A percentile compares a stretch with the other conserved stretches of the same genome.
Evolutionary conservation across 441 rosid genomes (phyloP).

Genomic region (Euphorbia celastroides): DNA sequence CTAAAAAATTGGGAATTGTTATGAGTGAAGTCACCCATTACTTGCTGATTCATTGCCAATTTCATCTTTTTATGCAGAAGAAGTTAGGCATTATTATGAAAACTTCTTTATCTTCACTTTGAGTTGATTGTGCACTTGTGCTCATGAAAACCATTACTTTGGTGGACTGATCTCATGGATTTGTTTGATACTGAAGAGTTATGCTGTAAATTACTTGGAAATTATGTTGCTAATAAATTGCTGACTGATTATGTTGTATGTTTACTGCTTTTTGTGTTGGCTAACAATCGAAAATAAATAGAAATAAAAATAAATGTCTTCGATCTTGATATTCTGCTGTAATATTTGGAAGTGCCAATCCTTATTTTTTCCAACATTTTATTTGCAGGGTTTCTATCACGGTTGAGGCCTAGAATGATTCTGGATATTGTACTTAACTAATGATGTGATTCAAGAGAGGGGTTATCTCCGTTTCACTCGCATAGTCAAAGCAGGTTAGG

Average conservation of each 20-base stretch:
- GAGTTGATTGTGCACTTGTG: background rate
- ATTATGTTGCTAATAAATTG: background rate
- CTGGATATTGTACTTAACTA: background rate
- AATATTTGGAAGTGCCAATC: no score
- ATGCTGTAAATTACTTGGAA: background rate
- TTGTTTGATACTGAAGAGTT: background rate
- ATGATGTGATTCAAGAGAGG: background rate
- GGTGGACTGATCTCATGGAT: no score
- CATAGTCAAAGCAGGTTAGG: conserved; percentile 2
- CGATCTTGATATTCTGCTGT: no score
- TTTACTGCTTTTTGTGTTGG: background rate
- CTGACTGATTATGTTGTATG: background rate
- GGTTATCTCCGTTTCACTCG: background rate
- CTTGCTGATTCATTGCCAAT: background rate
- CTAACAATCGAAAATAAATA: no score
- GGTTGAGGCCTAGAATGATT: no score
- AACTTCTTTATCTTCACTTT: background rate
- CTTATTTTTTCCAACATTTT: no score
- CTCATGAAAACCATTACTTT: background rate
- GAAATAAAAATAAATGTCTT: no score
- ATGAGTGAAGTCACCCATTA: background rate
- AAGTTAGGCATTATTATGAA: background rate
- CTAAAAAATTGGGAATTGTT: no score
- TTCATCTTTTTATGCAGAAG: background rate
- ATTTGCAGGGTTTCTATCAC: background rate